These are phyloP conservation scores for Passiflora organensis DNA, from an alignment of 345 rosid species.

Conservation along the genomic window DNA sequence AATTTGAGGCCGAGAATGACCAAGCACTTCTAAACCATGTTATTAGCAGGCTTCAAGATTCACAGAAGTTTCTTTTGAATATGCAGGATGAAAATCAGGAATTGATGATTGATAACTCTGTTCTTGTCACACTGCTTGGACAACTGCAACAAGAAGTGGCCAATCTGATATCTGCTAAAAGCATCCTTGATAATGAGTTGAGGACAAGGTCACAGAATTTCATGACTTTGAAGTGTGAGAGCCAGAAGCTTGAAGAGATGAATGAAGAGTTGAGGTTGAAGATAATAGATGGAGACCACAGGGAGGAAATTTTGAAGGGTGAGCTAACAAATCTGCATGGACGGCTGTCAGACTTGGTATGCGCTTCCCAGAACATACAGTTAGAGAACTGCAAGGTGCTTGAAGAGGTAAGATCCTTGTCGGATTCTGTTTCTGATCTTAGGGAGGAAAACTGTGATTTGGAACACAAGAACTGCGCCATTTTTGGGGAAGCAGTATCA, in stretches of 20 bases:
- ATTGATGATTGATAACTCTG: constrained; percentile 46
- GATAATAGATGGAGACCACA: constrained; percentile 45
- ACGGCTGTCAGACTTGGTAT: constrained; percentile 42
- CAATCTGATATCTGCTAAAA: constrained; percentile 44
- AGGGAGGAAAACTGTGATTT: constrained; percentile 42
- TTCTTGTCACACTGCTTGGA: constrained; percentile 55
- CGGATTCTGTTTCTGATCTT: constrained; percentile 34
- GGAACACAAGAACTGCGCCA: constrained; percentile 53
- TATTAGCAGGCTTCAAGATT: constrained; percentile 43
- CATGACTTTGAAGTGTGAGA: constrained; percentile 37
- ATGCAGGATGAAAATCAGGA: constrained; percentile 54
- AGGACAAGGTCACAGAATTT: constrained; percentile 42
- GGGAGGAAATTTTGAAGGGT: constrained; percentile 50
- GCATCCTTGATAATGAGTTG: constrained; percentile 39
- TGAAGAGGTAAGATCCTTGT: constrained; percentile 45
- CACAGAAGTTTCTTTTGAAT: constrained; percentile 45
- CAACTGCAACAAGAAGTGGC: constrained; percentile 57
- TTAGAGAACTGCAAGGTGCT: constrained; percentile 45
- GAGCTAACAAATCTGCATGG: constrained; percentile 45
- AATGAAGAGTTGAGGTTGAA: constrained; percentile 50
- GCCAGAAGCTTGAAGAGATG: constrained; percentile 30
- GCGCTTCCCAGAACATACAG: constrained; percentile 38
- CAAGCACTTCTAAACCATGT: constrained; percentile 34
- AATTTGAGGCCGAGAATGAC: constrained; percentile 39
- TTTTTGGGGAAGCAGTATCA: constrained; percentile 46